Evolutionary conservation across 2,329 filamentous ascomycete genomes (phyloP).

Genomic region (Hymenoscyphus infarciens): DNA sequence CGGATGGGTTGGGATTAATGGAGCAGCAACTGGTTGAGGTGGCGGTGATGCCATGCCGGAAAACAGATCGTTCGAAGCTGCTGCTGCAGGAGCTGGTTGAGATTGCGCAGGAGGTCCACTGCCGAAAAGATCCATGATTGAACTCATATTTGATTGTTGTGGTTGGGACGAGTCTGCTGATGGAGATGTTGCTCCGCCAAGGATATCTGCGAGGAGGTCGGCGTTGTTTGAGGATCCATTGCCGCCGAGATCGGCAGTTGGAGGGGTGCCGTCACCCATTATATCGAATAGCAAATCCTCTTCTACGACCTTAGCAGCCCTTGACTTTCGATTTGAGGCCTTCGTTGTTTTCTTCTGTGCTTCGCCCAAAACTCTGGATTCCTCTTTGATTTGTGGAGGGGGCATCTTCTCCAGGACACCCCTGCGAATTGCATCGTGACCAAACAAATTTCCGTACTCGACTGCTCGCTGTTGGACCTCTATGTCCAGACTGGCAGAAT

Average conservation of each 20-base stretch:
- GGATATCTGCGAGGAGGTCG: conserved; percentile 86
- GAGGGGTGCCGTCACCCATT: conserved; percentile 76
- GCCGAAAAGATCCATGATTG: conserved; percentile 90
- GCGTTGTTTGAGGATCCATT: conserved; percentile 71
- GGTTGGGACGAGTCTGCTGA: conserved; percentile 48
- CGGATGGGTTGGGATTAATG: conserved; percentile 54
- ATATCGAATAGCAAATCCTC: conserved; percentile 89
- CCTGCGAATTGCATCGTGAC: conserved; percentile 77
- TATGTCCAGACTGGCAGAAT: conserved; percentile 85
- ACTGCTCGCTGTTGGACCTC: conserved; percentile 95
- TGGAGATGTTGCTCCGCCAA: conserved; percentile 65
- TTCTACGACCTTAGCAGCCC: conserved; percentile 77
- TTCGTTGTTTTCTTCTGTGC: conserved; percentile 67
- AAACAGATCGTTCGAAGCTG: conserved; percentile 47
- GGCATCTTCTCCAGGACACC: conserved; percentile 98
- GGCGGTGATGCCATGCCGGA: conserved; percentile 48
- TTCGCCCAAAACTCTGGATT: conserved; percentile 84
- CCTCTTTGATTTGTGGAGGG: conserved; percentile 91
- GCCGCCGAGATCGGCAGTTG: conserved; percentile 65
- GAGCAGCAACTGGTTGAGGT: conserved; percentile 40
- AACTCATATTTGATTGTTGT: conserved; percentile 55
- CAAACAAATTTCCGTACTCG: conserved; percentile 93
- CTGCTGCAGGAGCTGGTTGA: conserved; percentile 44
- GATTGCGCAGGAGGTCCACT: conserved; percentile 43
- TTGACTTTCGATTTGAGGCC: conserved; percentile 69